Evolutionary conservation across 768 basidiomycete species (phyloP), one percentile per base, ranked within the genome.

Genomic region (Kwoniella shandongensis): DNA sequence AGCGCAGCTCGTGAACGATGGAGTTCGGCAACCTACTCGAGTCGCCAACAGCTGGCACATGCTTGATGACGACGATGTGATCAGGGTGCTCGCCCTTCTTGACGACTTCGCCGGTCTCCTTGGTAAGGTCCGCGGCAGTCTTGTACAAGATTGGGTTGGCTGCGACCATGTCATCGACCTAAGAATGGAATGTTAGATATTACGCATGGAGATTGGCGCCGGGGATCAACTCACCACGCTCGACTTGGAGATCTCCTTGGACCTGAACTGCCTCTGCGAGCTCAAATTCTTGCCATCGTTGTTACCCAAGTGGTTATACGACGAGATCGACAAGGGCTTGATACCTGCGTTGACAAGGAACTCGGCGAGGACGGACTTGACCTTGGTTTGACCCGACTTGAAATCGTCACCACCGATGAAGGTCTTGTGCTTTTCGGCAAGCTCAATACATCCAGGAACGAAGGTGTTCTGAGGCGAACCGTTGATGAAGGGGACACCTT

Each of bases 391-490:
- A 7, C 94, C 93, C 6, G 89, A 91, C 83, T 98, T 97, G 78
- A 97, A 86, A 75, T 98, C 94, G 73, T 97, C 94, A 32, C 94
- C 93, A 44, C 90, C 94, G 68, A 99, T 96, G 82, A 97, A 98
- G 6, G 89, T 86, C 70, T 86, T 81, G 67, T 88, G 79, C 61
- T 86, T 83, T 81, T 97, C 94, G 39, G 94, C 91, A 63, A 99
- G 88, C 66, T 85, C 84, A 72, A 99, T 88, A 68, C 87, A 86
- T 62, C 94, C 94, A 0, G 94, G 94, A 23, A 99, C 92, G 68
- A 97, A 97, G 3, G 94, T 96, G 83, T 99, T 99, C 83, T 98
- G 93, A 5, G 94, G 94, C 10, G 94, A 92, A 47, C 94, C 94
- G 73, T 97, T 97, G 73, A 98, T 84, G 81, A 93, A 99, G 18